Base-by-base conservation (phyloP, 345 rosid genomes). In the Nephelium lappaceum region DNA sequence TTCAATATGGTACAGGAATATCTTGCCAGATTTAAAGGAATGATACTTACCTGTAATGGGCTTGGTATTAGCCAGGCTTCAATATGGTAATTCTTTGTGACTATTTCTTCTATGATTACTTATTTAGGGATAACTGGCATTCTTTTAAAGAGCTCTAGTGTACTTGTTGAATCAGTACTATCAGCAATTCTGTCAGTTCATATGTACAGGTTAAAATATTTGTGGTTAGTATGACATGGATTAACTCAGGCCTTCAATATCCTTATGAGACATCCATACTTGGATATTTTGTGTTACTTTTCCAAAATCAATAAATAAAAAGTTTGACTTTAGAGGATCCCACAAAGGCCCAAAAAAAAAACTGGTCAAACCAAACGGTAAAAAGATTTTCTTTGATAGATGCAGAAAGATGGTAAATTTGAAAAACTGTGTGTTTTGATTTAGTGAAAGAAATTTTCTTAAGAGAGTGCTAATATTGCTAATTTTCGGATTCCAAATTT, bases 1-100 rank as follows among this genome's bases (percentile, higher is more conserved):
- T 31, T 31, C 3, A 31, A 31, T 31, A 45, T 45, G 51, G 51
- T 73, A 36, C 89, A 93, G 98, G 98, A 93, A 82, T 93, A 91
- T 80, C 96, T 93, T 63, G 88, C 91, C 71, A 88, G 98, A 85
- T 93, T 90, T 84, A 93, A 93, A 83, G 98, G 98, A 83, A 90
- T 93, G 94, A 93, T 90, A 69, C 91, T 93, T 76, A 93, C 98
- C 42, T 93, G 96, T 88, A 91, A 93, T 61, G 98, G 96, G 39
- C 98, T 93, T n/a, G 96, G 96, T 65, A 93, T 93, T 51, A 83
- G 86, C 78, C 92, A 86, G 38, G 72, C 94, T 74, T 87, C 95
- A 60, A 82, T 66, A 72, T 88, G 94, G 94, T 92, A 85, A 83
- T 75, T 79, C 67, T 69, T 73, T 67, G 73, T 24, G 25, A 47